These are phyloP conservation scores for Achaetomium macrosporum DNA, from an alignment of 2,329 filamentous ascomycete species.

Conservation along the genomic window DNA sequence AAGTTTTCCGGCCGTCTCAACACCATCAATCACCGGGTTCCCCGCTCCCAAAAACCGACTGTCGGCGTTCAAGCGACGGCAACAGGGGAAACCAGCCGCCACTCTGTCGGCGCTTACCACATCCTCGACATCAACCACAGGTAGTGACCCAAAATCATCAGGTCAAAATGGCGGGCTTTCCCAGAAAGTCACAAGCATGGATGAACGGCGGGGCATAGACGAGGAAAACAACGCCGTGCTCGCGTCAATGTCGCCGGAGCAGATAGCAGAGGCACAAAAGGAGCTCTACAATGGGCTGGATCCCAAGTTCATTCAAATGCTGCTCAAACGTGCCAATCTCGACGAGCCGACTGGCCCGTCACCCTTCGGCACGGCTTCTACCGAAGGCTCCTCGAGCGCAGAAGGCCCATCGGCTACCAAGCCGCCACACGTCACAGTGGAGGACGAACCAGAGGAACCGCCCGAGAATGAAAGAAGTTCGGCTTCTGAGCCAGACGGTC, in stretches of 20 bases:
- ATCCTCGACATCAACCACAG: not conserved
- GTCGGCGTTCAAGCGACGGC: slow-evolving; percentile 75
- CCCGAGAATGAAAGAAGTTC: slow-evolving; percentile 14
- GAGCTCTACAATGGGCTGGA: slow-evolving; percentile 77
- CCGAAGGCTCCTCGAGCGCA: slow-evolving; percentile 2
- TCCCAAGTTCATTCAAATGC: slow-evolving; percentile 66
- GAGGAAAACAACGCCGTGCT: slow-evolving; percentile 72
- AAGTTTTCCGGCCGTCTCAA: slow-evolving; percentile 53
- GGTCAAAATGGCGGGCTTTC: slow-evolving; percentile 8
- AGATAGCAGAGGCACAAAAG: slow-evolving; percentile 73
- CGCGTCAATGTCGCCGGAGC: slow-evolving; percentile 69
- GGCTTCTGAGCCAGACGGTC: not conserved
- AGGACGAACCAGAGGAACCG: slow-evolving; percentile 27
- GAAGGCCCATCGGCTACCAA: slow-evolving; percentile 10
- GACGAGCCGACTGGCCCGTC: slow-evolving; percentile 56
- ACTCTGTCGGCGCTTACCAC: slow-evolving; percentile 17
- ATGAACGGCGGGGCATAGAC: slow-evolving; percentile 69
- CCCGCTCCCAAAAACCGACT: slow-evolving; percentile 79
- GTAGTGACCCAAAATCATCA: slow-evolving; percentile 8
- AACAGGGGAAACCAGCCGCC: slow-evolving; percentile 31
- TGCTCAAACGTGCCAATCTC: slow-evolving; percentile 71
- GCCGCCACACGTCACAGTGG: slow-evolving; percentile 32
- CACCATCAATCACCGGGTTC: slow-evolving; percentile 62
- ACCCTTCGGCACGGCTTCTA: slow-evolving; percentile 35
- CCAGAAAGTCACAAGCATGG: slow-evolving; percentile 33